A percentile compares a stretch with the other conserved stretches of the same genome.
phyloP scores from a whole-genome alignment of 2,329 filamentous ascomycete species.

The Penicillium hordei region DNA sequence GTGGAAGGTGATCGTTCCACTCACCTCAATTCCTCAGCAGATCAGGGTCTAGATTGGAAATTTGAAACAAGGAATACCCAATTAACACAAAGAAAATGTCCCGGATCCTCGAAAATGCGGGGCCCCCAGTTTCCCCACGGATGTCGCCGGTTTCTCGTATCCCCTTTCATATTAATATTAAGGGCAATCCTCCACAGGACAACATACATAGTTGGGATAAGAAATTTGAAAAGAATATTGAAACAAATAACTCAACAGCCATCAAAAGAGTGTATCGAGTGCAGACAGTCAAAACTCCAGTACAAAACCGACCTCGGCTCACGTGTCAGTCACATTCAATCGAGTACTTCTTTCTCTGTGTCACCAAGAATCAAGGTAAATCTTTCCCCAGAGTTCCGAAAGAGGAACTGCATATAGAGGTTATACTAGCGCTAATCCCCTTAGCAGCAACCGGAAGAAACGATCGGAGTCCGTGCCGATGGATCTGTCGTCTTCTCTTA shows the following conservation, averaged over 20 bases:
- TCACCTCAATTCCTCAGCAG: not conserved
- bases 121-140: not conserved
- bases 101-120: constrained; percentile 1
- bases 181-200: not conserved
- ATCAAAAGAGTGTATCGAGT: not conserved
- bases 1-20: constrained; percentile 1
- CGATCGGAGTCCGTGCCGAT: constrained; percentile 3
- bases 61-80: not conserved
- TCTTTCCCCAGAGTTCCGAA: not conserved
- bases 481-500: constrained; percentile 1
- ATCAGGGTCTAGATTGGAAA: not conserved
- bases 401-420: not conserved
- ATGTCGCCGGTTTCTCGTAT: not conserved
- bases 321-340: not conserved
- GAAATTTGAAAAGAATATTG: not conserved
- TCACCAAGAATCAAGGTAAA: not conserved
- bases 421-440: not conserved
- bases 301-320: not conserved
- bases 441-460: not conserved
- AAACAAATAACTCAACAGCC: not conserved
- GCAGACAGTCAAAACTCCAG: not conserved
- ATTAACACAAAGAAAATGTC: not conserved
- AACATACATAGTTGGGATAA: not conserved
- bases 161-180: constrained; percentile 4
- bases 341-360: not conserved